Conservation (phyloP, 345 rosid species). For the Syzygium aqueum region DNA sequence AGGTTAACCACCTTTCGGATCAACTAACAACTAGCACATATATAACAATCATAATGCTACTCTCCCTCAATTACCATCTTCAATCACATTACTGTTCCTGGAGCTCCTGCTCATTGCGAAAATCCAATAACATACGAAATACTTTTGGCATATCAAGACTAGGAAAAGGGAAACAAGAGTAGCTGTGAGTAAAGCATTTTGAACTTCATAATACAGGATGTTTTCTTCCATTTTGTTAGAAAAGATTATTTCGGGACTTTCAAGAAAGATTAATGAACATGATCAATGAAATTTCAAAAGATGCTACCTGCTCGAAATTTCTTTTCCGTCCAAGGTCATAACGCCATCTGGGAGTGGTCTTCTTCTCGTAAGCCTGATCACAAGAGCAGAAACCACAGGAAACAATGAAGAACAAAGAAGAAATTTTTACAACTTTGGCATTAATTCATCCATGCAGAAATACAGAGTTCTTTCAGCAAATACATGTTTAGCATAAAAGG, state of each 20-base stretch:
- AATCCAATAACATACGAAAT: background rate
- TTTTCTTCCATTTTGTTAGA: background rate
- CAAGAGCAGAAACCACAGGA: background rate
- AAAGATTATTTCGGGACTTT: background rate
- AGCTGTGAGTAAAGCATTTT: background rate
- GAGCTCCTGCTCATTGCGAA: background rate
- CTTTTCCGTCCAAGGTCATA: constrained; percentile 84
- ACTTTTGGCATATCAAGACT: background rate
- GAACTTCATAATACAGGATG: background rate
- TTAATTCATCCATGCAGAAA: background rate
- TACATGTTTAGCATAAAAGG: background rate
- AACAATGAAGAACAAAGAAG: background rate
- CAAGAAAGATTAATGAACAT: background rate
- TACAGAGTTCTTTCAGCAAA: background rate
- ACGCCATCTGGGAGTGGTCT: constrained; percentile 79
- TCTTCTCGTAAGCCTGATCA: constrained; percentile 95
- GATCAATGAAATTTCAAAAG: background rate
- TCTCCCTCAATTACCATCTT: background rate
- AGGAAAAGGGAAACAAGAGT: background rate
- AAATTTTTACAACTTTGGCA: background rate
- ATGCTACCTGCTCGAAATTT: constrained; percentile 80
- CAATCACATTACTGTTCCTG: background rate
- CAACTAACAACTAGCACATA: background rate
- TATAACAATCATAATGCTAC: background rate
- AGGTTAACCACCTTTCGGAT: background rate